phyloP scores from a whole-genome alignment of 257 asterid species.

The Solanum piurae region DNA sequence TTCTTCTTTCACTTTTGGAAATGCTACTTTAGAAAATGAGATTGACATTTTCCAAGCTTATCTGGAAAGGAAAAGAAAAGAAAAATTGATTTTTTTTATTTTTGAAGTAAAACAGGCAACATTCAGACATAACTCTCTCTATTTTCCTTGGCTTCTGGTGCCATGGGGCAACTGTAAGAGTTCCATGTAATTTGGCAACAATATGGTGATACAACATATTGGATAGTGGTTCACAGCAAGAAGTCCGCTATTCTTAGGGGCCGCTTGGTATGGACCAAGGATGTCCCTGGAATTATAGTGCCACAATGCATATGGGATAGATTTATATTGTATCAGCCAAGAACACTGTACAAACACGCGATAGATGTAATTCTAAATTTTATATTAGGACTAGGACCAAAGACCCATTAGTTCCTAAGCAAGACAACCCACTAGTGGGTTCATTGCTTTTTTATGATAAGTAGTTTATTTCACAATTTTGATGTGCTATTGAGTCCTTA shows the following conservation, averaged over 20 bases:
- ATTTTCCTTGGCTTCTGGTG: too few species aligned
- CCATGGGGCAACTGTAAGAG: too few species aligned
- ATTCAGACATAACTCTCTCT: neutral
- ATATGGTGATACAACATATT: too few species aligned
- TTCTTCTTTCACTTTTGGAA: neutral
- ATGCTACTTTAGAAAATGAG: neutral
- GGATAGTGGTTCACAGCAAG: too few species aligned
- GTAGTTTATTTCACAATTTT: neutral
- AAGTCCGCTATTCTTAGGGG: too few species aligned
- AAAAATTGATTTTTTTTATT: neutral
- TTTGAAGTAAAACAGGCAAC: neutral
- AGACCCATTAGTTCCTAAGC: neutral
- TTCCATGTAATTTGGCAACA: neutral
- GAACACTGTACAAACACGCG: neutral
- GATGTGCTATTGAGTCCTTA: neutral
- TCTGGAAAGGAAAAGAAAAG: neutral
- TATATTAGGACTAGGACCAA: neutral
- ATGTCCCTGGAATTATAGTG: neutral
- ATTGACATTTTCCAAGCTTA: neutral
- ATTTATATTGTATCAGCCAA: neutral
- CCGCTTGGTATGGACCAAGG: neutral
- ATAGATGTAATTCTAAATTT: neutral
- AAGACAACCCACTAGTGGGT: neutral
- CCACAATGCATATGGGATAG: neutral
- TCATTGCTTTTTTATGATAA: neutral